Base-by-base conservation (phyloP, 352 stramenopile genomes). In the Pythium guiyangense region DNA sequence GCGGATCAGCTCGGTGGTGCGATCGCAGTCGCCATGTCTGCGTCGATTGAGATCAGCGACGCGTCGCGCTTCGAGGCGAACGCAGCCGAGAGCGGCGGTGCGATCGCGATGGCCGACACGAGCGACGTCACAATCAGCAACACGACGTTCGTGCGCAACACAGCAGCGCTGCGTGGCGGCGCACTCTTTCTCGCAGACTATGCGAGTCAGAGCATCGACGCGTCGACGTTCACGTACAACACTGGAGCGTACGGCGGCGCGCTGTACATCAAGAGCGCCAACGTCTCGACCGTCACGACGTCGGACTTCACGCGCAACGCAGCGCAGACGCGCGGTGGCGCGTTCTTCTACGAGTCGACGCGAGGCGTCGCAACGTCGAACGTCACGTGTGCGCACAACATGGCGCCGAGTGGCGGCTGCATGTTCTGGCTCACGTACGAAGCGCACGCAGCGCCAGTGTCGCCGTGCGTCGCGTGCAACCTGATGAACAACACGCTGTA, bases 371-470 rank as follows among this genome's bases (percentile, higher is more conserved):
- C 18, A 0, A 75, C 67, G 2, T 44, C 29, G 3, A 29, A 22
- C 9, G 64, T 85, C 39, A 55, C 53, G 4, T 86, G 74, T 37
- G 57, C 35, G 29, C 20, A 37, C 0, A 90, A 90, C 47, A 52
- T 31, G 15, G 79, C 79, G 0, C 59, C 54, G 44, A 90, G 79
- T 37, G 79, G 77, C 3, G 79, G 79, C 0, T 90, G 79, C 52
- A 57, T 90, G 1, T 90, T 84, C 50, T 90, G 79, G 79, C 37
- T 74, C n/a, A 77, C 73, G 0, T 70, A 73, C 25, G 35, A 60
- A 22, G 46, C 69, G 34, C 26, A 20, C 8, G 34, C 54, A 4
- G 40, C 44, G 3, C 54, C 64, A 2, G 37, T 73, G 2, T 58
- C 77, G 18, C 74, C 74, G 11, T 90, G 77, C 26, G 55, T 18